Conservation (phyloP, 257 asterid species). For the Mitragyna speciosa region DNA sequence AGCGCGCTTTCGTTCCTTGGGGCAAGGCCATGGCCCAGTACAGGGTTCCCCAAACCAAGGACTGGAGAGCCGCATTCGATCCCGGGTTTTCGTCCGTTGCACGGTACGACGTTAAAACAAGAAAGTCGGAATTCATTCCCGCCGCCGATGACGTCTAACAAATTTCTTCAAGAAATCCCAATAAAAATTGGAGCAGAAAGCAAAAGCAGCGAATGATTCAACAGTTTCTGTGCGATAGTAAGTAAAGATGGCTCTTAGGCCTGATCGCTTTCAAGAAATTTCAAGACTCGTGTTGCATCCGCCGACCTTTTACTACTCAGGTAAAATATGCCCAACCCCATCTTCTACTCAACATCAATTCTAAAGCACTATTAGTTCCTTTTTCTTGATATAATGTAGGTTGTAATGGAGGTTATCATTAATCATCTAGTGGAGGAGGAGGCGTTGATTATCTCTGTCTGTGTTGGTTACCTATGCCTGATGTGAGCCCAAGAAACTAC, state of each 20-base stretch:
- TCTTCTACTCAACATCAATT: not conserved
- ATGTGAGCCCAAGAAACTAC: conserved; percentile 20
- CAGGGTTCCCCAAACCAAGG: not conserved
- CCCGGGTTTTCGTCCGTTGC: not conserved
- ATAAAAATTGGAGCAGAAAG: not conserved
- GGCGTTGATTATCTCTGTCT: conserved; percentile 21
- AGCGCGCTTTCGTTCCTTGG: not conserved
- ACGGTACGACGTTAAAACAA: no score
- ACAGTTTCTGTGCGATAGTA: not conserved
- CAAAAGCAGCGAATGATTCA: not conserved
- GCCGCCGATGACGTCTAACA: conserved; percentile 1
- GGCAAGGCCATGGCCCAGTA: not conserved
- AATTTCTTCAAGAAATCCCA: not conserved
- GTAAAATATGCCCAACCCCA: not conserved
- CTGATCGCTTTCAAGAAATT: conserved; percentile 42
- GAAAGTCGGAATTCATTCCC: not conserved
- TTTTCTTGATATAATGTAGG: conserved; percentile 2
- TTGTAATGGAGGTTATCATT: conserved; percentile 27
- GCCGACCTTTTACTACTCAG: conserved; percentile 30
- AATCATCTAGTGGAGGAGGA: conserved; percentile 21
- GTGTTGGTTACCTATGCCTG: conserved; percentile 23
- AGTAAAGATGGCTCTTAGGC: conserved; percentile 45
- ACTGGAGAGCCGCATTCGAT: not conserved
- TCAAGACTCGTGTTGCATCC: conserved; percentile 13
- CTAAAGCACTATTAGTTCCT: not conserved